These are phyloP conservation scores for Fomitopsis schrenkii DNA, from an alignment of 1,284 basidiomycete genomes.

Conservation along the genomic window DNA sequence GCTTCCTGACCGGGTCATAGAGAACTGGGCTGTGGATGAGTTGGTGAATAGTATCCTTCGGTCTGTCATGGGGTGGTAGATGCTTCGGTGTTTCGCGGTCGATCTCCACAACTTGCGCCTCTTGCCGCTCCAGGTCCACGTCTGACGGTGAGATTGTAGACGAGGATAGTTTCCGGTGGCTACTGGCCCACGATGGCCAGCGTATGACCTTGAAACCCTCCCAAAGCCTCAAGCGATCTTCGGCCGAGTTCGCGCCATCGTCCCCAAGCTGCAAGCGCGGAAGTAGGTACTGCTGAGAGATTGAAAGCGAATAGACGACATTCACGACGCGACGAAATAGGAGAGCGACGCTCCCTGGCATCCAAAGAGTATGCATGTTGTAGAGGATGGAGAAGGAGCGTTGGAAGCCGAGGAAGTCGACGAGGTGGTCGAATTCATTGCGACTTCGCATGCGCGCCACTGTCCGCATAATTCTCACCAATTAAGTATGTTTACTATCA, in stretches of 20 bases:
- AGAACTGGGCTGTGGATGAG: slow-evolving; percentile 72
- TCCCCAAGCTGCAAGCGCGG: slow-evolving; percentile 9
- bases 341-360: slow-evolving; percentile 53
- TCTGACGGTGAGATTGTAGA: background rate
- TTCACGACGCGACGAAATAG: slow-evolving; percentile 63
- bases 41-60: slow-evolving; percentile 59
- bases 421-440: background rate
- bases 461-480: background rate
- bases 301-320: slow-evolving; percentile 59
- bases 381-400: background rate
- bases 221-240: slow-evolving; percentile 8
- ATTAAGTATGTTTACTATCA: background rate
- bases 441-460: background rate
- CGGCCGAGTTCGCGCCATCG: background rate
- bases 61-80: background rate
- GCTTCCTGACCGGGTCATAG: slow-evolving; percentile 72
- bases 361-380: slow-evolving; percentile 52
- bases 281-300: slow-evolving; percentile 58
- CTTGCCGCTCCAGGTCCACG: background rate
- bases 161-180: background rate
- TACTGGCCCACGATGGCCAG: slow-evolving; percentile 13
- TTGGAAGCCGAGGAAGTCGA: slow-evolving; percentile 9
- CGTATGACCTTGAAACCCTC: slow-evolving; percentile 11
- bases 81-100: background rate
- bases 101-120: background rate